These are phyloP conservation scores for Salicornia ramosissima DNA, from an alignment of 148 eudicot genomes.

Conservation along the genomic window DNA sequence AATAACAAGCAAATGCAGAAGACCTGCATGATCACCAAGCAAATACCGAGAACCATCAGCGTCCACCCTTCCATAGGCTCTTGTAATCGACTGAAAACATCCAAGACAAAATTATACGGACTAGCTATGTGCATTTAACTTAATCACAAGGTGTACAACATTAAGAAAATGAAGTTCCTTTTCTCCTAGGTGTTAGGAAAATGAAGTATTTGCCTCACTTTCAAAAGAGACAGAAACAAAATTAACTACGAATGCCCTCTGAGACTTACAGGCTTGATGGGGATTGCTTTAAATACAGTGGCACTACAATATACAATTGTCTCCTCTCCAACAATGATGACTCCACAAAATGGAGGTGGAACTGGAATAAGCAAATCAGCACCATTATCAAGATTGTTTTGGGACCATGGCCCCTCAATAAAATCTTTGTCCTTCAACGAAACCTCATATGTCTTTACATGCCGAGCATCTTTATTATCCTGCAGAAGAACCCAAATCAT, in stretches of 20 bases:
- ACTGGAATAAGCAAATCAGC: conserved; percentile 93
- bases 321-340: conserved; percentile 92
- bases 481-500: conserved; percentile 29
- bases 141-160: neutral
- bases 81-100: conserved; percentile 69
- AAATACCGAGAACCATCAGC: conserved; percentile 96
- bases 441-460: conserved; percentile 91
- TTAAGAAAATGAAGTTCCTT: neutral
- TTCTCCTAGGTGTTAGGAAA: neutral
- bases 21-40: conserved; percentile 94
- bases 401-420: conserved; percentile 87
- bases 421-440: conserved; percentile 87
- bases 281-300: conserved; percentile 87
- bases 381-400: conserved; percentile 84
- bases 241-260: neutral
- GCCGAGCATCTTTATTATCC: conserved; percentile 99
- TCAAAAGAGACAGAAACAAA: neutral
- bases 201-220: neutral
- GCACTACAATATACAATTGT: conserved; percentile 95
- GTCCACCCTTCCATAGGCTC: conserved; percentile 96
- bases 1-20: conserved; percentile 91
- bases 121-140: neutral
- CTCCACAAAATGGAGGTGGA: conserved; percentile 95
- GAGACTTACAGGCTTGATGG: conserved; percentile 77
- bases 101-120: conserved; percentile 6